These are phyloP conservation scores for Fusarium pseudoanthophilum DNA, from an alignment of 2,329 filamentous ascomycete species.

Conservation along the genomic window DNA sequence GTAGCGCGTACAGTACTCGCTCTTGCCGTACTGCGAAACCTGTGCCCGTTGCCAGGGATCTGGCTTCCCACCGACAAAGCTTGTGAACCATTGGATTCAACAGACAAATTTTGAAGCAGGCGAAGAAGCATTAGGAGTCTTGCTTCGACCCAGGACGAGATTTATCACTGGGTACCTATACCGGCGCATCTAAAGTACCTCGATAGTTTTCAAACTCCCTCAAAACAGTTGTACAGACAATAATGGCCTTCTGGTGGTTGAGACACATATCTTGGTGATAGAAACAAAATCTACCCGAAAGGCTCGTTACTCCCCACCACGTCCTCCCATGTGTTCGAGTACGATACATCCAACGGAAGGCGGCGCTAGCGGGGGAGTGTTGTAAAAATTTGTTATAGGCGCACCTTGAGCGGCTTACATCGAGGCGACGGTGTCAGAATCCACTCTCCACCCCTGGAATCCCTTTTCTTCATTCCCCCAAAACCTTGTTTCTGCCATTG, in stretches of 20 bases:
- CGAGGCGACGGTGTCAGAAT: constrained; percentile 15
- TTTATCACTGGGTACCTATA: background rate
- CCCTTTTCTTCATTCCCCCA: constrained; percentile 30
- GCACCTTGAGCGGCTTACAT: background rate
- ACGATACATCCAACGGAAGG: constrained; percentile 26
- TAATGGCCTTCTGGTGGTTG: background rate
- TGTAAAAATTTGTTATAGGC: constrained; percentile 24
- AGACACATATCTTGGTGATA: background rate
- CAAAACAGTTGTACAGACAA: background rate
- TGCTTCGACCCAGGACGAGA: background rate
- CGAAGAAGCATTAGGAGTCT: background rate
- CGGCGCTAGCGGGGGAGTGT: constrained; percentile 35
- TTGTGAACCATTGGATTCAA: constrained; percentile 1
- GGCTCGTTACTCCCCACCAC: constrained; percentile 26
- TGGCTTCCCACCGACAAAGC: background rate
- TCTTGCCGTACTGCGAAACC: background rate
- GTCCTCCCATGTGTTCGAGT: constrained; percentile 40
- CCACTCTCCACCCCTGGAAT: constrained; percentile 27
- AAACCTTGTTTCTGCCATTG: constrained; percentile 37
- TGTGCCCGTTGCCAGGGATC: constrained; percentile 5
- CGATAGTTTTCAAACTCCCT: background rate
- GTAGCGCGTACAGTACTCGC: background rate
- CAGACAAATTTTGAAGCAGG: constrained; percentile 4
- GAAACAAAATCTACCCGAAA: constrained; percentile 17
- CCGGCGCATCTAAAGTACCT: background rate